Evolutionary conservation across 129 eudicot species (phyloP).

Genomic region (Chrysanthemum seticuspe): DNA sequence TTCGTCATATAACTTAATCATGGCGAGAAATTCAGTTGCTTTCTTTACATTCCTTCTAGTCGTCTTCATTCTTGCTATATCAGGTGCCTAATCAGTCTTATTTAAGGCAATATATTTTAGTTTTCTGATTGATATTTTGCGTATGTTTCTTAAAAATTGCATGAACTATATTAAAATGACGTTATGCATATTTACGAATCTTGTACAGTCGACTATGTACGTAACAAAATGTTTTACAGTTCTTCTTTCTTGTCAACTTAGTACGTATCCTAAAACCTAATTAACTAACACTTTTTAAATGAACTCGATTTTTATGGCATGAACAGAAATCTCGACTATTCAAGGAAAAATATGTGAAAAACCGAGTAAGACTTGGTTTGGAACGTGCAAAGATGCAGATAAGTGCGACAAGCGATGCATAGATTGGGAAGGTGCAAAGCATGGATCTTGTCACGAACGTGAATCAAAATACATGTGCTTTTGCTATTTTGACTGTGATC

Average conservation of each 20-base stretch:
- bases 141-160: neutral
- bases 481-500: slow-evolving; percentile 1
- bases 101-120: neutral
- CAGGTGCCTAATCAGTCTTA: slow-evolving; percentile 1
- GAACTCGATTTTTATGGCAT: neutral
- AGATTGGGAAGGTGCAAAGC: slow-evolving; percentile 32
- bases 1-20: slow-evolving; percentile 1
- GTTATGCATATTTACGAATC: no score
- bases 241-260: no score
- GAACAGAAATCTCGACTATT: slow-evolving; percentile 4
- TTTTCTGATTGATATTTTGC: neutral
- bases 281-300: no score
- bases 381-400: slow-evolving; percentile 10
- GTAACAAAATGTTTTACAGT: no score
- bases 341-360: slow-evolving; percentile 26
- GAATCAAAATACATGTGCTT: slow-evolving; percentile 37
- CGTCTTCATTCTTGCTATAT: slow-evolving; percentile 5
- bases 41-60: neutral
- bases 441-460: slow-evolving; percentile 39
- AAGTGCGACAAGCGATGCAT: slow-evolving; percentile 31
- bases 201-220: no score
- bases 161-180: no score
- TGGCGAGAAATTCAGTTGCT: neutral
- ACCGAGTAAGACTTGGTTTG: slow-evolving; percentile 32
- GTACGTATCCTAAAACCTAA: no score